Conservation (phyloP, 176 grass and related monocot species). For the Chloris gayana region DNA sequence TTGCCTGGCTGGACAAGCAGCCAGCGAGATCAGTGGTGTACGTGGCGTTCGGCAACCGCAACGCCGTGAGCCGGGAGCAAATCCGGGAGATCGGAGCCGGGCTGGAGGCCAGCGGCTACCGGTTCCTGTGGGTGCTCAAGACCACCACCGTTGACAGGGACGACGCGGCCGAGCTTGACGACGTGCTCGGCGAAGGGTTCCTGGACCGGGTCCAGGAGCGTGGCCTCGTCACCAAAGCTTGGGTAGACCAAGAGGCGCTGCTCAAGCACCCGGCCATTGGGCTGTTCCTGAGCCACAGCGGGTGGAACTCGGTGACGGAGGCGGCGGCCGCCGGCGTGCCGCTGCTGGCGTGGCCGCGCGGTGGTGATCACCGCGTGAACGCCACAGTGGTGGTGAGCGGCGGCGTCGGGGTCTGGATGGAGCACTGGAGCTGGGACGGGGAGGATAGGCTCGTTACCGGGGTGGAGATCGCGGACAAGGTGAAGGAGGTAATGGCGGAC, state of each 20-base stretch:
- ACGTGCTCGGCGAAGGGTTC: conserved; percentile 46
- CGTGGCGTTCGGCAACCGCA: conserved; percentile 64
- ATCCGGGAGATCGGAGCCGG: conserved; percentile 58
- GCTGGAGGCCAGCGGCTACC: conserved; percentile 51
- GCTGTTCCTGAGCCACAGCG: conserved; percentile 59
- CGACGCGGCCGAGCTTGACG: conserved; percentile 30
- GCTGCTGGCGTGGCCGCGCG: conserved; percentile 56
- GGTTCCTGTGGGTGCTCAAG: conserved; percentile 81
- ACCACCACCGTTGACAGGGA: conserved; percentile 53
- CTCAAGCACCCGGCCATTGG: conserved; percentile 55
- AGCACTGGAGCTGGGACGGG: conserved; percentile 65
- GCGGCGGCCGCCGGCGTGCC: conserved; percentile 47
- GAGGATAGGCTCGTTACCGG: conserved; percentile 41
- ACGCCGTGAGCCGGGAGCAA: conserved; percentile 37
- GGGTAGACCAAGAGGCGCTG: conserved; percentile 73
- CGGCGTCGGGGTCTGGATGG: conserved; percentile 56
- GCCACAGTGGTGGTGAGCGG: conserved; percentile 31
- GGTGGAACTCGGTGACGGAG: conserved; percentile 59
- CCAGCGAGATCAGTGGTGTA: conserved; percentile 30
- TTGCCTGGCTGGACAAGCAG: conserved; percentile 55
- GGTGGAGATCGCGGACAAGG: conserved; percentile 38
- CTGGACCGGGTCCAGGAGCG: conserved; percentile 45
- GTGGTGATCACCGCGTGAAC: conserved; percentile 62
- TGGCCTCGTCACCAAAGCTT: conserved; percentile 57
- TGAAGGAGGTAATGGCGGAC: conserved; percentile 61